Base-by-base conservation (phyloP, 2,329 filamentous ascomycete genomes). In the Calycina herbarum region DNA sequence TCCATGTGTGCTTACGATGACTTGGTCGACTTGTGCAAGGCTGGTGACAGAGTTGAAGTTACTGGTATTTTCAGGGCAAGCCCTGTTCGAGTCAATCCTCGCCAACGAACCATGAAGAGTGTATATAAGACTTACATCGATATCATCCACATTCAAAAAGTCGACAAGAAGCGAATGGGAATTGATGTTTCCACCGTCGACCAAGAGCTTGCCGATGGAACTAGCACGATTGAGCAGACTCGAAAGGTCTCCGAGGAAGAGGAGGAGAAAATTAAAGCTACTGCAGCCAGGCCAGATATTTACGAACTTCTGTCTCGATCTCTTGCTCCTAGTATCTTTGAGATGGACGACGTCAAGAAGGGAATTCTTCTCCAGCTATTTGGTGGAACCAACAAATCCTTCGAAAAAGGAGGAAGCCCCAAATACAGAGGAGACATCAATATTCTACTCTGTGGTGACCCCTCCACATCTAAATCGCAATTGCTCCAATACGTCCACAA, bases 291-390 rank as follows among this genome's bases (percentile, higher is more conserved):
- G 62, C 83, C 89, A 1, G 95, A 99, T 77, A 89, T 99, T 63
- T 99, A 99, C 77, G 94, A 99, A 27, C 85, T 99, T 29, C 86
- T 99, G 3, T 86, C 95, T 20, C 88, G 94, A 45, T 98, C 94
- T 1, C 82, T 99, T 33, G 95, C 95, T 1, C 95, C 95, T 15
- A 97, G 94, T 66, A 90, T 99, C 74, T 97, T 96, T 80, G 95
- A 99, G 79, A 91, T 96, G 89, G 95, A 99, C 72, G 95, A 99
- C 74, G 93, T 98, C 59, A 99, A 99, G 83, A 99, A 99, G 80
- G 95, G 95, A 11, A 97, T 99, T 68, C 83, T 99, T 11, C 87
- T 99, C 3, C 95, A 99, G 75, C 86, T 99, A 51, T 99, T 99
- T 76, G 94, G 95, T 45, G 95, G 95, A 64, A 97, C 95, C 40